These are phyloP conservation scores for Aspergillus vadensis DNA, from an alignment of 2,329 filamentous ascomycete species.

Conservation along the genomic window DNA sequence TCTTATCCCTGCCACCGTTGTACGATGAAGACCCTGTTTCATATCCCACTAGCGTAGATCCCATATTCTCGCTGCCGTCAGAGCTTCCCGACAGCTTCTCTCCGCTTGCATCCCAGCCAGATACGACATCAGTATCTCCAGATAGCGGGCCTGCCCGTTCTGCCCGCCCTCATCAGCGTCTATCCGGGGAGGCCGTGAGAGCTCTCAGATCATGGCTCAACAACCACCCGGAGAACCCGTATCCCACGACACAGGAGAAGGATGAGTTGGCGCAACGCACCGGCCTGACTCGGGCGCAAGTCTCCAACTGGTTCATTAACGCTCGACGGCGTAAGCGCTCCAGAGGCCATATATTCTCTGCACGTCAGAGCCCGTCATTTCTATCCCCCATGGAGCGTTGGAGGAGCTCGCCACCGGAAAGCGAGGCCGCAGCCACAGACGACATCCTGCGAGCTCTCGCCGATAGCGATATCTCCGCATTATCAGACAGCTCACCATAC, in stretches of 20 bases:
- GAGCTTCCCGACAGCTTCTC: background rate
- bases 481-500: constrained; percentile 20
- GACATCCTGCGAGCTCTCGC: constrained; percentile 62
- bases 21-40: background rate
- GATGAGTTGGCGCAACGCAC: constrained; percentile 73
- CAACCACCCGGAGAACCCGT: constrained; percentile 75
- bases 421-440: constrained; percentile 63
- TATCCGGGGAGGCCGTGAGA: constrained; percentile 58
- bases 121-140: background rate
- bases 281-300: constrained; percentile 77
- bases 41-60: background rate
- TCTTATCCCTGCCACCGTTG: background rate
- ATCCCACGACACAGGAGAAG: constrained; percentile 82
- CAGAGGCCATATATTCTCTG: background rate
- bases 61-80: background rate
- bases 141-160: background rate
- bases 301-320: constrained; percentile 88
- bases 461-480: background rate
- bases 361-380: constrained; percentile 26
- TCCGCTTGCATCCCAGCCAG: no score
- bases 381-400: constrained; percentile 66
- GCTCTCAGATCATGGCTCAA: constrained; percentile 79
- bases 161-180: background rate
- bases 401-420: constrained; percentile 65
- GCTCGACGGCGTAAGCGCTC: constrained; percentile 63